Base-by-base conservation (phyloP, 139 green algal species). In the Chlorella ohadii region DNA sequence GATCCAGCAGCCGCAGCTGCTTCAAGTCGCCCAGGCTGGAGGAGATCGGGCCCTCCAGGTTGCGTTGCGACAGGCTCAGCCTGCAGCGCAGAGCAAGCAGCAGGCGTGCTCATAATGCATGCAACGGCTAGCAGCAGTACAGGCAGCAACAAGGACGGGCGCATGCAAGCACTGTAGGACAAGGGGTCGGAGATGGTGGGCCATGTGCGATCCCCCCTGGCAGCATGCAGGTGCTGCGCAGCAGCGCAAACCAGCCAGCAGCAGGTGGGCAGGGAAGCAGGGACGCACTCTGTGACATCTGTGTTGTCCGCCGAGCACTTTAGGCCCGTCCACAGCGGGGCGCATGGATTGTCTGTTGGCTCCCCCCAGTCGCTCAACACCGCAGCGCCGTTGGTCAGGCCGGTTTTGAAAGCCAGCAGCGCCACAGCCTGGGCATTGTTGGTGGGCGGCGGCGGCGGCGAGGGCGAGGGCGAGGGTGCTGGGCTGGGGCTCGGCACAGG, bases 361-460 rank as follows among this genome's bases (percentile, higher is more conserved):
- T 20, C 12, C 25, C 23, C 74, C 86, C 78, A 96, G 39, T 13
- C 91, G 56, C 31, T 71, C 72, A 89, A 72, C 51, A 87, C 34
- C 4, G 68, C 31, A 0, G 25, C 28, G 0, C 31, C 64, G 4
- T 80, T 78, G 27, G 31, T 81, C 11, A 86, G 57, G 4, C 41
- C 59, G 0, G 57, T 55, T 73, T 88, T 87, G 61, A 89, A 81
- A n/a, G 25, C 77, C 38, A 85, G 59, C 34, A 80, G 31, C 17
- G 38, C 56, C 19, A 5, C 33, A 7, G 59, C 76, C 31, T 77
- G 63, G 0, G 75, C 5, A 34, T 83, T 84, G 31, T 16, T 9
- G 33, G 44, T 25, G 25, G 63, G 57, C 11, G 63, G 31, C 6
- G 70, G 57, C 31, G 80, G 80, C 33, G 65, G 65, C 25, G 65